Conservation (phyloP, 1,284 basidiomycete species). For the Marasmius tenuissimus region DNA sequence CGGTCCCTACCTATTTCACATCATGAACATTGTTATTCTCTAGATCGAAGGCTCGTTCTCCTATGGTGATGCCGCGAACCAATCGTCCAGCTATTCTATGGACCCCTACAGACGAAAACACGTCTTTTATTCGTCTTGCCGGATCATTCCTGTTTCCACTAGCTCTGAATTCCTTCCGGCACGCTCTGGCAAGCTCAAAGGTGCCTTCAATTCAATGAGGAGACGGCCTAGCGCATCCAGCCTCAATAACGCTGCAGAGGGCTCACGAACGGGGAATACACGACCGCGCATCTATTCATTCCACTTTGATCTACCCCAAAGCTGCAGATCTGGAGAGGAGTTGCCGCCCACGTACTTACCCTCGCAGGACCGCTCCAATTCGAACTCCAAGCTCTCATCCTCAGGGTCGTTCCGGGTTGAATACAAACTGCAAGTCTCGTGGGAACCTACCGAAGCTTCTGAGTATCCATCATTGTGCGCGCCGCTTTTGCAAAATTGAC, state of each 20-base stretch:
- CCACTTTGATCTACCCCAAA: slow-evolving; percentile 54
- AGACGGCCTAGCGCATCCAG: slow-evolving; percentile 42
- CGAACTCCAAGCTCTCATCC: slow-evolving; percentile 17
- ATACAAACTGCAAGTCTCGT: slow-evolving; percentile 57
- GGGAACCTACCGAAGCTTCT: slow-evolving; percentile 52
- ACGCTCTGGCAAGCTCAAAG: slow-evolving; percentile 29
- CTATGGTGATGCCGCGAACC: slow-evolving; percentile 32
- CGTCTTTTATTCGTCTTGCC: slow-evolving; percentile 56
- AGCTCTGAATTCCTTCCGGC: slow-evolving; percentile 26
- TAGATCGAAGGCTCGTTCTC: slow-evolving; percentile 66
- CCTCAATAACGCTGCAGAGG: slow-evolving; percentile 26
- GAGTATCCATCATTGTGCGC: slow-evolving; percentile 52
- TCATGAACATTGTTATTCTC: slow-evolving; percentile 1
- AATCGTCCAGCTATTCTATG: not conserved
- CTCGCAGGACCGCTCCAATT: not conserved
- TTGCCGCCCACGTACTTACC: slow-evolving; percentile 58
- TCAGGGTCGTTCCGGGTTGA: slow-evolving; percentile 41
- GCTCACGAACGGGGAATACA: slow-evolving; percentile 14
- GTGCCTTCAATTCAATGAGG: not conserved
- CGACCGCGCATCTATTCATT: slow-evolving; percentile 51
- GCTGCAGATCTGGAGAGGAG: slow-evolving; percentile 51
- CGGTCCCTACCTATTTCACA: slow-evolving; percentile 2
- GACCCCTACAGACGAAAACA: slow-evolving; percentile 42
- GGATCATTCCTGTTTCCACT: slow-evolving; percentile 43
- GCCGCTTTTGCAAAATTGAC: slow-evolving; percentile 1